Evolutionary conservation across 108 stramenopile species (phyloP).

Genomic region (Skeletonema menzelii): DNA sequence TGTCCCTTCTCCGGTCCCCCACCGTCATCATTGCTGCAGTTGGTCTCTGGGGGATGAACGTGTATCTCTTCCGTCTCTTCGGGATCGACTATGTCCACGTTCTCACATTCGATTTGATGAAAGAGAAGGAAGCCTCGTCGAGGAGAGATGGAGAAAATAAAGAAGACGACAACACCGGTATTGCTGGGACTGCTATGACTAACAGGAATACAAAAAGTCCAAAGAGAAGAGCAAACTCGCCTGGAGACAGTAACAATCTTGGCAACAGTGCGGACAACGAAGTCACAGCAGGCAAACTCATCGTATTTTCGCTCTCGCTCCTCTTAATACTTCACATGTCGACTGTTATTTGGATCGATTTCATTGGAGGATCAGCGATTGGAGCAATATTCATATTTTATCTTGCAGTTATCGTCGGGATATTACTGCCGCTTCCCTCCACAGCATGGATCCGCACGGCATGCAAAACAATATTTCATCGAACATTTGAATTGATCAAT

Average conservation of each 20-base stretch:
- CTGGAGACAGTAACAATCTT: neutral
- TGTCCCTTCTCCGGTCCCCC: slow-evolving; percentile 79
- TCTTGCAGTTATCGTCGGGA: slow-evolving; percentile 49
- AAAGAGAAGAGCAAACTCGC: slow-evolving; percentile 2
- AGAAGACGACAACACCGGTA: neutral
- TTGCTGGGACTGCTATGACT: neutral
- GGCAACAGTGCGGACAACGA: slow-evolving; percentile 5
- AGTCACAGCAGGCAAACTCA: slow-evolving; percentile 62
- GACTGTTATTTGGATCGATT: slow-evolving; percentile 67
- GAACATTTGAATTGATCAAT: slow-evolving; percentile 68
- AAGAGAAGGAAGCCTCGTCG: slow-evolving; percentile 40
- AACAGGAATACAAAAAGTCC: slow-evolving; percentile 7
- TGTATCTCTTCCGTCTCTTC: slow-evolving; percentile 79
- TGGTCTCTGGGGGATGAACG: slow-evolving; percentile 89
- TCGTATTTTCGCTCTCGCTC: slow-evolving; percentile 57
- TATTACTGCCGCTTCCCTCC: slow-evolving; percentile 58
- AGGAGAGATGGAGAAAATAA: slow-evolving; percentile 34
- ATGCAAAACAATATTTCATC: slow-evolving; percentile 53
- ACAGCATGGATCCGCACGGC: slow-evolving; percentile 70
- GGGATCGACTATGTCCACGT: slow-evolving; percentile 77
- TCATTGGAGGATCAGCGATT: slow-evolving; percentile 57
- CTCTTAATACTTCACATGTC: slow-evolving; percentile 62
- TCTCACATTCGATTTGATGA: slow-evolving; percentile 68
- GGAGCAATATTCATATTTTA: slow-evolving; percentile 84
- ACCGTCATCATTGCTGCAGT: slow-evolving; percentile 81